Conservation (phyloP, 73 alveolate species). For the Paramecium primaurelia region DNA sequence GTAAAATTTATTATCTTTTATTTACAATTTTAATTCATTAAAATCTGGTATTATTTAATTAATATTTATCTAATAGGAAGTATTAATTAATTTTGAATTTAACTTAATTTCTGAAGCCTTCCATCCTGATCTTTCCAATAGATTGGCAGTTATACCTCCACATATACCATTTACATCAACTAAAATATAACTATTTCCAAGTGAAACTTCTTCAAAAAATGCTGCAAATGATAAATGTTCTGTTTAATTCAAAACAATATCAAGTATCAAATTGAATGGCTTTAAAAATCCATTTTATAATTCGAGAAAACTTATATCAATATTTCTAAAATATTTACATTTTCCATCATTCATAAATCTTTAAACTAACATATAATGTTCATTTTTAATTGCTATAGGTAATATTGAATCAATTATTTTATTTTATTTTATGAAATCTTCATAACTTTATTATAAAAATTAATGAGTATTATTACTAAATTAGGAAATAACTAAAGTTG, state of each 20-base stretch:
- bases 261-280: background rate
- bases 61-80: background rate
- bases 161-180: background rate
- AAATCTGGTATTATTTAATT: background rate
- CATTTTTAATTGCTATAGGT: background rate
- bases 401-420: background rate
- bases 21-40: background rate
- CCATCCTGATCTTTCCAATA: constrained; percentile 2
- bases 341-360: background rate
- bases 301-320: background rate
- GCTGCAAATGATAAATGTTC: background rate
- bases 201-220: background rate
- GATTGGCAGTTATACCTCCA: background rate
- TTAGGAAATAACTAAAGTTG: background rate
- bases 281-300: background rate
- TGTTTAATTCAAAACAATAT: background rate
- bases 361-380: background rate
- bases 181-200: background rate
- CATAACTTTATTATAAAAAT: background rate
- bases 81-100: background rate
- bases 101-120: background rate
- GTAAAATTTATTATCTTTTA: background rate
- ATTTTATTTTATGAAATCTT: background rate
- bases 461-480: background rate
- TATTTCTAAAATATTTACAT: constrained; percentile 7